These are phyloP conservation scores for Acorus gramineus DNA, from an alignment of 106 monocot genomes.

Conservation along the genomic window DNA sequence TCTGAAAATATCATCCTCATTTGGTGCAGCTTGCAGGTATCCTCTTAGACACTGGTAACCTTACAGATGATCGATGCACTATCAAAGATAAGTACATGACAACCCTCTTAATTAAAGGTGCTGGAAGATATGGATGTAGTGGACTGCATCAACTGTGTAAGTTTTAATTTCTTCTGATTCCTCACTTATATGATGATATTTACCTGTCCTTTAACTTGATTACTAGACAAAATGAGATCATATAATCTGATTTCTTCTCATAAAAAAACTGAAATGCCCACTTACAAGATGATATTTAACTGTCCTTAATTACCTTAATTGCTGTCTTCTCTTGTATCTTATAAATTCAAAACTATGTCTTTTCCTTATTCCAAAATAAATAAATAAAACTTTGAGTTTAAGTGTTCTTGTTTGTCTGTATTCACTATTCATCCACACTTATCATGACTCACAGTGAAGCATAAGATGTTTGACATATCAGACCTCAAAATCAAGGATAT, in stretches of 20 bases:
- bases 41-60: conserved; percentile 23
- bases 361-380: no score
- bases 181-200: neutral
- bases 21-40: conserved; percentile 19
- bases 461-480: conserved; percentile 24
- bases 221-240: neutral
- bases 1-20: neutral
- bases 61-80: conserved; percentile 16
- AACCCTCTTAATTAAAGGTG: conserved; percentile 23
- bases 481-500: conserved; percentile 25
- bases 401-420: neutral
- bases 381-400: neutral
- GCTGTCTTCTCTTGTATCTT: no score
- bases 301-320: no score
- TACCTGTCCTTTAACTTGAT: neutral
- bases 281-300: no score
- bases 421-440: no score
- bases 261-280: no score
- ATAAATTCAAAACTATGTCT: no score
- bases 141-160: conserved; percentile 28
- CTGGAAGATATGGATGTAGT: conserved; percentile 23
- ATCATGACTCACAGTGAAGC: conserved; percentile 19
- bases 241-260: no score
- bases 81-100: conserved; percentile 25
- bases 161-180: neutral